Conservation (phyloP, 139 green algal species). For the Chlorella sp. region DNA sequence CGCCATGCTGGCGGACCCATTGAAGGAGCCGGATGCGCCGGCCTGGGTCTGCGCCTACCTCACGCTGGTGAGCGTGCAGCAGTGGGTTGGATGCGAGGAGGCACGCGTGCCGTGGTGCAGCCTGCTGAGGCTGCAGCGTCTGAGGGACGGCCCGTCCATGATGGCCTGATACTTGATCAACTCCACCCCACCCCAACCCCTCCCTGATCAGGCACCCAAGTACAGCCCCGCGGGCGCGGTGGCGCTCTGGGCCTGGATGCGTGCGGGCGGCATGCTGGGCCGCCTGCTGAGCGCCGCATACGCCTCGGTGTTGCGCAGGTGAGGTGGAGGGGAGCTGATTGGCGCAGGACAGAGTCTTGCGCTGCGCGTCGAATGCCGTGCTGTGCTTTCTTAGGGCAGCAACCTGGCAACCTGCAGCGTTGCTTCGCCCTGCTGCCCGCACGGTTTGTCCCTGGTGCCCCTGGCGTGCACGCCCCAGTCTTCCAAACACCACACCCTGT, state of each 20-base stretch:
- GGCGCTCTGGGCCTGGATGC: constrained; percentile 8
- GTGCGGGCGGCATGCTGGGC: not conserved
- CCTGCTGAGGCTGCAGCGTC: too few relatives aligned
- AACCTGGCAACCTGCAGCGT: not conserved
- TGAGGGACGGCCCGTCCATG: too few relatives aligned
- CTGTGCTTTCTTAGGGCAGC: not conserved
- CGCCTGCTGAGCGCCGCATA: not conserved
- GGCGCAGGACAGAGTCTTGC: not conserved
- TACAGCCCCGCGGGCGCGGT: constrained; percentile 1
- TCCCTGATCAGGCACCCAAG: too few relatives aligned
- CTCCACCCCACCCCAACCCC: too few relatives aligned
- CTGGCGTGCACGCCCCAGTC: not conserved
- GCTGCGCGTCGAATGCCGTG: not conserved
- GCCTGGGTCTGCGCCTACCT: constrained; percentile 8
- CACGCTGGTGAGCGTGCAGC: too few relatives aligned
- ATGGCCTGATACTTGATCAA: too few relatives aligned
- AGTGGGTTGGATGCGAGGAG: too few relatives aligned
- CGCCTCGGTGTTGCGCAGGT: not conserved
- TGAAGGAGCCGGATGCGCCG: not conserved
- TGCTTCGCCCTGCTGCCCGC: not conserved
- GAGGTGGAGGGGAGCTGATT: not conserved
- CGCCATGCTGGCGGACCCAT: not conserved
- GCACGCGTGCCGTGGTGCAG: too few relatives aligned
- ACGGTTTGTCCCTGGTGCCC: not conserved
- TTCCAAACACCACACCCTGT: not conserved